Conservation (phyloP, 306 rosid genomes). For the Rosa lucieae region DNA sequence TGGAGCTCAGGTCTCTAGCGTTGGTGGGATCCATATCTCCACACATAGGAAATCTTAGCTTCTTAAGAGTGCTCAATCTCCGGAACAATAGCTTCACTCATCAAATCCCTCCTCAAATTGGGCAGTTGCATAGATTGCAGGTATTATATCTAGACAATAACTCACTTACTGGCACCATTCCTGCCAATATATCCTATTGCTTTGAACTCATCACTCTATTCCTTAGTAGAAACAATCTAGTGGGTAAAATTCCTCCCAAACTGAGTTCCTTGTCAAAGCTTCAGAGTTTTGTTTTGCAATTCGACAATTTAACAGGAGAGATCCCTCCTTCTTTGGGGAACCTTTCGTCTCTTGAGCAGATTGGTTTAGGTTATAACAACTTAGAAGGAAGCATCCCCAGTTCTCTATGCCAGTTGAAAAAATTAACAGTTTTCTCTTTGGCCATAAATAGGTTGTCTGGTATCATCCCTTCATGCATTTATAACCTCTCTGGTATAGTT, state of each 20-base stretch:
- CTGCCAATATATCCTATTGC: neutral
- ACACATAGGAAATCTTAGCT: conserved; percentile 40
- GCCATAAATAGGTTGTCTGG: conserved; percentile 4
- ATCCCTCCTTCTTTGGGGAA: conserved; percentile 24
- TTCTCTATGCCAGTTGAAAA: conserved; percentile 7
- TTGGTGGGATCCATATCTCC: neutral
- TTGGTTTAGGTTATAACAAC: neutral
- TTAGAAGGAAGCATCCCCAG: conserved; percentile 17
- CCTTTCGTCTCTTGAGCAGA: neutral
- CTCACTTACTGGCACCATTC: neutral
- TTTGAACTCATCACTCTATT: neutral
- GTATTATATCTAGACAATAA: neutral
- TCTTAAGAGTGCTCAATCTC: conserved; percentile 22
- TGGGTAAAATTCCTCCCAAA: conserved; percentile 14
- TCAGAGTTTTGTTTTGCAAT: accelerated
- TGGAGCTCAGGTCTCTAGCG: neutral
- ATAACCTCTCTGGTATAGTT: conserved; percentile 17
- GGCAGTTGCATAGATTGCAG: conserved; percentile 24
- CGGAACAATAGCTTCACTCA: conserved; percentile 28
- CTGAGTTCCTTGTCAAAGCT: conserved; percentile 17
- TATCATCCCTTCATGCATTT: conserved; percentile 16
- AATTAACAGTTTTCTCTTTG: neutral
- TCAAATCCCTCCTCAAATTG: conserved; percentile 38
- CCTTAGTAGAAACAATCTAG: neutral
- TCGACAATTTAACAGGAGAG: conserved; percentile 11